Evolutionary conservation across 306 rosid species (phyloP), one percentile per base, ranked within the genome.

Genomic region (Luffa acutangula): DNA sequence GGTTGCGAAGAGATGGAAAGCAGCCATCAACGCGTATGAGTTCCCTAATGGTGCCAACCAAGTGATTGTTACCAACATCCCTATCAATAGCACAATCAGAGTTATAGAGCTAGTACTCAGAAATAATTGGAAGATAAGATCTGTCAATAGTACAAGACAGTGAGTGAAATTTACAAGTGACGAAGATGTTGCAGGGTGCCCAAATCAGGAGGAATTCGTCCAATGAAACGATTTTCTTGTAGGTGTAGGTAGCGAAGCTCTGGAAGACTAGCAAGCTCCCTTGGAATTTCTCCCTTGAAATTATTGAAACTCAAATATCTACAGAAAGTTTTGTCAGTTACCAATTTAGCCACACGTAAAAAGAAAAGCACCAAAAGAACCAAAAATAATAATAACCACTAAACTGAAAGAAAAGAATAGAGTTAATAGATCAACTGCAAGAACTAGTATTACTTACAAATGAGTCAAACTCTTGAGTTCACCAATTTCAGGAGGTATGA

Each of bases 31-130:
- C 60, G 34, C 98, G 99, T 62, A 93, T 96, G 80, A 96, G 98
- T 84, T 96, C 99, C 87, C 97, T 86, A 78, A 96, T 88, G 64
- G 99, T 96, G 77, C 99, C 99, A 72, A 96, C 98, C 92, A 96
- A 86, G 85, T 96, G 99, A 90, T 96, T 96, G 86, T 91, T 90
- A 59, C 99, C 99, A 57, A 69, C 99, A 82, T 96, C 99, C 96
- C 99, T 96, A 74, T 58, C 63, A 86, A 78, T 73, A 78, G 65
- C 77, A 66, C 60, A 77, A 41, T n/a, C 9, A 10, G 25, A 65
- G 37, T 25, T 65, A 63, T 34, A 45, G 37, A 6, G 18, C 6
- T 42, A 21, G 48, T 11, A 39, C 11, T 37, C 9, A 10, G 21
- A 6, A 45, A 41, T 41, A 42, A 12, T 43, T 43, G 46, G 49